These are phyloP conservation scores for Leccinum pachyderme DNA, from an alignment of 1,284 basidiomycete genomes.

Conservation along the genomic window DNA sequence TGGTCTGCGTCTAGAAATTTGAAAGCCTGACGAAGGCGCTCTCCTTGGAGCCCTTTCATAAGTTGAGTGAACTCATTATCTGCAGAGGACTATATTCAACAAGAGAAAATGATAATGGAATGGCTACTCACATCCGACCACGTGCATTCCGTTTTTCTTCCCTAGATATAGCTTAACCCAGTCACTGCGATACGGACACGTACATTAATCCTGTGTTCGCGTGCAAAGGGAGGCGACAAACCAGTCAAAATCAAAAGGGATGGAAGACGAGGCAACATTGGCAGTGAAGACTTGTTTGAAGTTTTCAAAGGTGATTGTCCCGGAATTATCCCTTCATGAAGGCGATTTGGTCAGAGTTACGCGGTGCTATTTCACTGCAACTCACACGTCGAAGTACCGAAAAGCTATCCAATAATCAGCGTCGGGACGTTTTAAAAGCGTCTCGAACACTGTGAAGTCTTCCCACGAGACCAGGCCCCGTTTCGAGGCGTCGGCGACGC, in stretches of 20 bases:
- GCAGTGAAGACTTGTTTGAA: conserved; percentile 89
- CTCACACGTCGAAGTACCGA: conserved; percentile 92
- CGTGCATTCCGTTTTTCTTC: conserved; percentile 84
- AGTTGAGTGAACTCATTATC: conserved; percentile 94
- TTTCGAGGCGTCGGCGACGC: conserved; percentile 80
- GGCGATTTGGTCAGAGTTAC: conserved; percentile 4
- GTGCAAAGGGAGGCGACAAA: conserved; percentile 33
- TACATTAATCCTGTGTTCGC: conserved; percentile 10
- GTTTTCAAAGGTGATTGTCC: conserved; percentile 87
- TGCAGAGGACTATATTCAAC: conserved; percentile 31
- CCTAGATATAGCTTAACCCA: conserved; percentile 96
- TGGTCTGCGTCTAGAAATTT: conserved; percentile 84
- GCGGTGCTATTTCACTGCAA: conserved; percentile 14
- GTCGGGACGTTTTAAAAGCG: conserved; percentile 84
- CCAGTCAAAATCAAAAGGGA: conserved; percentile 95
- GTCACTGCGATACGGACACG: conserved; percentile 48
- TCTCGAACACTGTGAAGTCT: conserved; percentile 93
- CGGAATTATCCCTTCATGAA: conserved; percentile 71
- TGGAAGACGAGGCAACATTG: conserved; percentile 76
- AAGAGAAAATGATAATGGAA: conserved; percentile 5
- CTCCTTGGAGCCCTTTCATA: conserved; percentile 96
- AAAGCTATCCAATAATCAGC: conserved; percentile 97
- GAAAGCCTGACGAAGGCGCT: conserved; percentile 92
- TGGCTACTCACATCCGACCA: conserved; percentile 78
- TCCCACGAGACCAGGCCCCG: conserved; percentile 87